Base-by-base conservation (phyloP, 2,329 filamentous ascomycete species). In the Paracamarosporium sp. region DNA sequence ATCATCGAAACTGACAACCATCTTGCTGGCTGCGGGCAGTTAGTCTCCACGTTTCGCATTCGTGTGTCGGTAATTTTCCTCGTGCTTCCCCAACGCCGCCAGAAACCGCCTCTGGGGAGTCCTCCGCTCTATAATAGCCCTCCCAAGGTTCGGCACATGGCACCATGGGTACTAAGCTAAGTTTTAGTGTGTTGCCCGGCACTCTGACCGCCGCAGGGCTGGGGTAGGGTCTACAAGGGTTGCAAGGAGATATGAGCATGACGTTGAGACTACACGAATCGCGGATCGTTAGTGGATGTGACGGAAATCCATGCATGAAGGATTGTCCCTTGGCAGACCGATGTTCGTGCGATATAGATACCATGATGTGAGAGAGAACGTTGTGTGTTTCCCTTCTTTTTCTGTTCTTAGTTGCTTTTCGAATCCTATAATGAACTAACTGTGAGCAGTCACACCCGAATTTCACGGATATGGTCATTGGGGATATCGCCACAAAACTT, bases 1-100 rank as follows among this genome's bases (percentile, higher is more conserved):
- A 2, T 55, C 35, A 22, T 69, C 63, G 53, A 33, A 22, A 2
- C 25, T 20, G 12, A 31, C 1, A 12, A 5, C 15, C 48, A 51
- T 51, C 13, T 30, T 51, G n/a, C 9, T 3, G 48, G 27, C 25
- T 12, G 27, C n/a, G 24, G 33, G 22, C n/a, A 24, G 24, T 40
- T 9, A 24, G 25, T 24, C 22, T 38, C 15, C 11, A 9, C 35
- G n/a, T n/a, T 17, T 31, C 13, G 24, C 36, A 51, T 43, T 41
- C 36, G 31, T 22, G n/a, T n/a, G 48, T 51, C 4, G 24, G 31
- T 22, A n/a, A 15, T 31, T n/a, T 25, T 3, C 25, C n/a, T 41
- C 22, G 15, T 17, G 15, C 24, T 30, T 30, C 47, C 48, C 27
- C 17, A 8, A 43, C 25, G 15, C 17, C 17, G 4, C 17, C 13